Conservation (phyloP, 106 monocot species). For the Phalaenopsis equestris region DNA sequence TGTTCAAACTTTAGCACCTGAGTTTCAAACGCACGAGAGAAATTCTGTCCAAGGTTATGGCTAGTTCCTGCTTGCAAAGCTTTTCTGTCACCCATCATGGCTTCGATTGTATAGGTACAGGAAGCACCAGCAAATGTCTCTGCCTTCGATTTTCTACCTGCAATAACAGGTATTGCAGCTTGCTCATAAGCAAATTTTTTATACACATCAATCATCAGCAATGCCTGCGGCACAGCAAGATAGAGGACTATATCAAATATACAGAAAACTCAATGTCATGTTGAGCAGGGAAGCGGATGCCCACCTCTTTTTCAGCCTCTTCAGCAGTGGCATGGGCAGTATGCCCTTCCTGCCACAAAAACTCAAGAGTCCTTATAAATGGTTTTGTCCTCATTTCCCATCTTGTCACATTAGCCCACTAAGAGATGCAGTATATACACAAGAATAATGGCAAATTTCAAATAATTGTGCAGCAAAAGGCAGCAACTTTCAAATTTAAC, state of each 20-base stretch:
- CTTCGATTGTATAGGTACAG: slow-evolving; percentile 95
- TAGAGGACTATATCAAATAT: slow-evolving; percentile 21
- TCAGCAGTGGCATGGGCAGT: slow-evolving; percentile 96
- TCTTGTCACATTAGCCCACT: slow-evolving; percentile 99
- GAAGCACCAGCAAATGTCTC: slow-evolving; percentile 97
- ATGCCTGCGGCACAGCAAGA: slow-evolving; percentile 60
- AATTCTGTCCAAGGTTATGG: slow-evolving; percentile 96
- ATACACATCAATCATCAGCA: slow-evolving; percentile 98
- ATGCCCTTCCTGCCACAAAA: slow-evolving; percentile 99
- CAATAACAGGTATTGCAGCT: slow-evolving; percentile 98
- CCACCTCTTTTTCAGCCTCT: slow-evolving; percentile 90
- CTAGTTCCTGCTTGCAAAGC: slow-evolving; percentile 99
- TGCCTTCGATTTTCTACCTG: slow-evolving; percentile 77
- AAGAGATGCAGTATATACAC: background rate
- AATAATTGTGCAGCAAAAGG: background rate
- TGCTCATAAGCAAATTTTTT: slow-evolving; percentile 87
- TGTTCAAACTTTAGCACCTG: slow-evolving; percentile 34
- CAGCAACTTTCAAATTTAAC: background rate
- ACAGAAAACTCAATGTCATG: slow-evolving; percentile 4
- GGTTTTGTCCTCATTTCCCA: slow-evolving; percentile 99
- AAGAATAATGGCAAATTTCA: background rate
- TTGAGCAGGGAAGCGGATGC: background rate
- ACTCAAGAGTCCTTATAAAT: slow-evolving; percentile 96
- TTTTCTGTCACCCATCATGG: slow-evolving; percentile 99
- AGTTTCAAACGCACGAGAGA: slow-evolving; percentile 96